Evolutionary conservation across 306 rosid species (phyloP).

Genomic region (Rubus parviflorus): DNA sequence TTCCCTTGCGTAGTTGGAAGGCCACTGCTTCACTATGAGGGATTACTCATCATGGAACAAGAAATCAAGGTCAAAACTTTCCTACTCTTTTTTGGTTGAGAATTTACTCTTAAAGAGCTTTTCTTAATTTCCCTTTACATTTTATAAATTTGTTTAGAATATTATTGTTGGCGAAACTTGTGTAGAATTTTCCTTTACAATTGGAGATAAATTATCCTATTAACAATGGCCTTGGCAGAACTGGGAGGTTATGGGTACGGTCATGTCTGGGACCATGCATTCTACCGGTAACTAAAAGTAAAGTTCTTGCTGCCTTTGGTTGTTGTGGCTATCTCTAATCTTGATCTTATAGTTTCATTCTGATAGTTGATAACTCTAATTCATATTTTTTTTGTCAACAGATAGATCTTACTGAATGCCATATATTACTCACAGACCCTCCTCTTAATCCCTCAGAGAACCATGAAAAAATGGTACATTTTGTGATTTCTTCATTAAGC

Average conservation of each 20-base stretch:
- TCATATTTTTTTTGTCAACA: constrained; percentile 25
- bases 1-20: constrained; percentile 98
- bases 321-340: constrained; percentile 10
- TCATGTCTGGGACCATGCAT: constrained; percentile 98
- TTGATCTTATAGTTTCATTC: neutral
- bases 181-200: constrained; percentile 86
- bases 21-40: constrained; percentile 97
- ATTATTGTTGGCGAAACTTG: constrained; percentile 91
- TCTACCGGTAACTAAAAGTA: constrained; percentile 80
- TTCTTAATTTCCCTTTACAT: neutral
- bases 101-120: neutral
- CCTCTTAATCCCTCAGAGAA: constrained; percentile 96
- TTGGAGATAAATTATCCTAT: constrained; percentile 94
- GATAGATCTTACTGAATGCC: constrained; percentile 90
- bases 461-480: constrained; percentile 85
- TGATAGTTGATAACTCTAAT: neutral
- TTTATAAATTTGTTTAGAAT: constrained; percentile 48
- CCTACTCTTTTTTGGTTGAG: neutral
- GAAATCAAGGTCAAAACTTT: constrained; percentile 60
- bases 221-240: constrained; percentile 92
- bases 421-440: constrained; percentile 93
- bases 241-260: constrained; percentile 98
- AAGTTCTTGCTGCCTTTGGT: constrained; percentile 15
- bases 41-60: constrained; percentile 86
- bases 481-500: neutral